A percentile compares a stretch with the other conserved stretches of the same genome.
Evolutionary conservation across 331 rosid species (phyloP).

Genomic region (Spiraea crenata): DNA sequence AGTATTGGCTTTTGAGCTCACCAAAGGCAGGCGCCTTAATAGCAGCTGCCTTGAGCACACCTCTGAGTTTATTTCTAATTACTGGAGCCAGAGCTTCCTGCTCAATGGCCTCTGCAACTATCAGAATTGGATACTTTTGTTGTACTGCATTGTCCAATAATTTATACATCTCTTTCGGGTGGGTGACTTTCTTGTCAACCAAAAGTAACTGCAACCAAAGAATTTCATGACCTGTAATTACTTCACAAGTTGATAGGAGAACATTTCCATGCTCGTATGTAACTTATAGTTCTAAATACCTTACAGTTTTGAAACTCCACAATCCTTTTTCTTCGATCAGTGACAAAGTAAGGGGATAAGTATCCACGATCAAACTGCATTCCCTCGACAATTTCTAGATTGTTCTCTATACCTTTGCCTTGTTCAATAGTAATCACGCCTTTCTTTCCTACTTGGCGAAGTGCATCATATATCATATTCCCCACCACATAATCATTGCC

Average conservation of each 20-base stretch:
- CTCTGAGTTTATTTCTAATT: constrained; percentile 80
- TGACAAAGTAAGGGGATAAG: constrained; percentile 80
- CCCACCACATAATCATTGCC: constrained; percentile 84
- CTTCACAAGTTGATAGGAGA: constrained; percentile 17
- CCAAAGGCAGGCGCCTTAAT: constrained; percentile 93
- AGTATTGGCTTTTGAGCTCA: constrained; percentile 77
- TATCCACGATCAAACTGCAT: constrained; percentile 94
- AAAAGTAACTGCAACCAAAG: constrained; percentile 75
- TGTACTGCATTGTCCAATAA: constrained; percentile 74
- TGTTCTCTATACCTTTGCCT: constrained; percentile 62
- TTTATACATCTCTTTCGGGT: constrained; percentile 80
- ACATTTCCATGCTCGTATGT: constrained; percentile 12
- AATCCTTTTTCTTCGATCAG: constrained; percentile 63
- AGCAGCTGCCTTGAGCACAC: constrained; percentile 79
- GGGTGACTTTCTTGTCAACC: constrained; percentile 71
- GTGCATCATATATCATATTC: constrained; percentile 77
- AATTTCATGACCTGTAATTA: constrained; percentile 31
- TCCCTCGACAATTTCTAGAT: constrained; percentile 82
- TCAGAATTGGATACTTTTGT: constrained; percentile 72
- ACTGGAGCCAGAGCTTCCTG: constrained; percentile 85
- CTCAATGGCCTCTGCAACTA: constrained; percentile 86
- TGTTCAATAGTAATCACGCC: constrained; percentile 86
- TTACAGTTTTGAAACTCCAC: constrained; percentile 82
- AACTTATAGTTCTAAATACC: constrained; percentile 41
- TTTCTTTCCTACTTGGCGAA: constrained; percentile 66